phyloP scores from a whole-genome alignment of 345 rosid genomes.

The Hypericum perforatum region DNA sequence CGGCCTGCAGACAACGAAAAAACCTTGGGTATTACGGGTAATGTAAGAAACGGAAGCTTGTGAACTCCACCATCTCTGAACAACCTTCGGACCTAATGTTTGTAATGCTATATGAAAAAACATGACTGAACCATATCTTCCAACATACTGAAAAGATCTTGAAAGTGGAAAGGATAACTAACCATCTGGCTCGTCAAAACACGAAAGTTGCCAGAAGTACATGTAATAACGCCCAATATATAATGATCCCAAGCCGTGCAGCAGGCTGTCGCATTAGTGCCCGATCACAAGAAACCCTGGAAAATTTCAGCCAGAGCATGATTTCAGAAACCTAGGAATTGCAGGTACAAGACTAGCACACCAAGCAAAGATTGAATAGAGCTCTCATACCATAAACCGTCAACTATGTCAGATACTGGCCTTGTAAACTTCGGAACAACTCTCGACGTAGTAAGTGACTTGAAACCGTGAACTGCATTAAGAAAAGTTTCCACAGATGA shows the following conservation, averaged over 20 bases:
- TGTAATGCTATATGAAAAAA: too few species aligned
- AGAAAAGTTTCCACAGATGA: neutral
- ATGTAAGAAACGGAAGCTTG: too few species aligned
- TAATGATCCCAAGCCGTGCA: conserved; percentile 70
- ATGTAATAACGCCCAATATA: conserved; percentile 88
- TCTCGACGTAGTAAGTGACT: conserved; percentile 76
- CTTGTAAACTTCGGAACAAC: conserved; percentile 71
- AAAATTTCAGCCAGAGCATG: conserved; percentile 1
- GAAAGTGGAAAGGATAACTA: conserved; percentile 13
- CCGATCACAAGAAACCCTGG: conserved; percentile 94
- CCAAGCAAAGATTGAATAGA: conserved; percentile 2
- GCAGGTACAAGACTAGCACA: conserved; percentile 1
- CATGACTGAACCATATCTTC: neutral
- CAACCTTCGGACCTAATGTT: neutral
- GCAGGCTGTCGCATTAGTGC: conserved; percentile 87
- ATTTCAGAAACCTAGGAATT: conserved; percentile 1
- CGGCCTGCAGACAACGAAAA: too few species aligned
- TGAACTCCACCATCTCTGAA: too few species aligned
- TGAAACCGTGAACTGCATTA: conserved; percentile 78
- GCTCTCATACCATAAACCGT: conserved; percentile 66
- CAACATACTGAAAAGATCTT: neutral
- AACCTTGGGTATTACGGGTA: too few species aligned
- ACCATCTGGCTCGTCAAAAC: conserved; percentile 44
- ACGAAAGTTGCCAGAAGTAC: conserved; percentile 56
- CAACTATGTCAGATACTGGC: conserved; percentile 69